Evolutionary conservation across 108 stramenopile species (phyloP).

Genomic region (Aurantiochytrium sp.): DNA sequence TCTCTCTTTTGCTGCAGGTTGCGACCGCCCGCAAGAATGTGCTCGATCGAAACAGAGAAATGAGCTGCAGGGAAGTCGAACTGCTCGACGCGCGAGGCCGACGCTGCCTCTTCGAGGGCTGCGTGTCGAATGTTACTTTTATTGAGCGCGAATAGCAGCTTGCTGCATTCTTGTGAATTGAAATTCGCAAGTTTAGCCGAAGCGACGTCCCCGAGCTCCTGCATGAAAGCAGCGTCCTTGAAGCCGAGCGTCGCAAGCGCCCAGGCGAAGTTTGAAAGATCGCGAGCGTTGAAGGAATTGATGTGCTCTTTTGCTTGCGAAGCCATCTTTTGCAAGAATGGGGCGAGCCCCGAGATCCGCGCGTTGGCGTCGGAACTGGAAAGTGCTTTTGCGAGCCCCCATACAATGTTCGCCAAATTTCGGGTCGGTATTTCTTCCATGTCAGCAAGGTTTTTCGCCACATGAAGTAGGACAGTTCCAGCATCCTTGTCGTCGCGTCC

Average conservation of each 20-base stretch:
- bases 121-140: background rate
- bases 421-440: background rate
- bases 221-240: background rate
- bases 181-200: background rate
- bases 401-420: background rate
- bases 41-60: background rate
- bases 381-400: background rate
- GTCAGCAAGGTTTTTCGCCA: background rate
- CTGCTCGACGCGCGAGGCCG: background rate
- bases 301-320: background rate
- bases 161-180: conserved; percentile 16
- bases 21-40: background rate
- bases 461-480: background rate
- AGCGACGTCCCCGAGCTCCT: background rate
- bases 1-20: background rate
- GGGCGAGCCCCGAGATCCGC: background rate
- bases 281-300: background rate
- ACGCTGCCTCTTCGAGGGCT: background rate
- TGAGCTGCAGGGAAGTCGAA: background rate
- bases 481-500: background rate
- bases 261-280: conserved; percentile 1
- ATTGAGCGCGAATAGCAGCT: conserved; percentile 1
- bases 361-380: too few relatives aligned
- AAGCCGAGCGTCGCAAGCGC: background rate
- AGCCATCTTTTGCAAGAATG: background rate